These are phyloP conservation scores for Capronia epimyces DNA, from an alignment of 2,329 filamentous ascomycete genomes.

Conservation along the genomic window DNA sequence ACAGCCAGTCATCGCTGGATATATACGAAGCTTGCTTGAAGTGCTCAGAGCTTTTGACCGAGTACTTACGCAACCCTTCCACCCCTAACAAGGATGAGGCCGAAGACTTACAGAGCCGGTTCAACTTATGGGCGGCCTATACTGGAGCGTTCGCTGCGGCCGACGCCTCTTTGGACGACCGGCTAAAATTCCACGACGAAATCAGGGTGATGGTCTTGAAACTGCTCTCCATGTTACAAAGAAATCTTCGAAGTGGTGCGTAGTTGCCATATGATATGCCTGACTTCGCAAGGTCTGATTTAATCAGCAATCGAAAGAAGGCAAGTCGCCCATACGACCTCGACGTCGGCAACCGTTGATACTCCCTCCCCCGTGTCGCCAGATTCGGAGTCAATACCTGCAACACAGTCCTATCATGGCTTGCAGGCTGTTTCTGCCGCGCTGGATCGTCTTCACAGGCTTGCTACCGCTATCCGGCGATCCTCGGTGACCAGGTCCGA, in stretches of 20 bases:
- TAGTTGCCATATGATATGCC: not conserved
- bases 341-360: not conserved
- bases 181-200: not conserved
- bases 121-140: conserved; percentile 3
- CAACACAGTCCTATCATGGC: not conserved
- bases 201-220: not conserved
- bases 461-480: not conserved
- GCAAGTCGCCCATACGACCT: not conserved
- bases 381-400: not conserved
- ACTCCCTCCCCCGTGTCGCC: not conserved
- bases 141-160: not conserved
- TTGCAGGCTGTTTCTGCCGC: not conserved
- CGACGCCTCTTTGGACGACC: not conserved
- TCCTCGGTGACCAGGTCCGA: not conserved
- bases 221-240: not conserved
- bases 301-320: not conserved
- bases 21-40: not conserved
- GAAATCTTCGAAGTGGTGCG: conserved; percentile 1
- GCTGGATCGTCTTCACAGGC: not conserved
- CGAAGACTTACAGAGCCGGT: not conserved
- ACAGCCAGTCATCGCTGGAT: not conserved
- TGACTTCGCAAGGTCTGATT: not conserved
- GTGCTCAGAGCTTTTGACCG: not conserved
- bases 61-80: not conserved
- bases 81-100: not conserved